A percentile compares a stretch with the other conserved stretches of the same genome.
phyloP scores from a whole-genome alignment of 1,139 yeast species.

The Saccharomyces hybrid region DNA sequence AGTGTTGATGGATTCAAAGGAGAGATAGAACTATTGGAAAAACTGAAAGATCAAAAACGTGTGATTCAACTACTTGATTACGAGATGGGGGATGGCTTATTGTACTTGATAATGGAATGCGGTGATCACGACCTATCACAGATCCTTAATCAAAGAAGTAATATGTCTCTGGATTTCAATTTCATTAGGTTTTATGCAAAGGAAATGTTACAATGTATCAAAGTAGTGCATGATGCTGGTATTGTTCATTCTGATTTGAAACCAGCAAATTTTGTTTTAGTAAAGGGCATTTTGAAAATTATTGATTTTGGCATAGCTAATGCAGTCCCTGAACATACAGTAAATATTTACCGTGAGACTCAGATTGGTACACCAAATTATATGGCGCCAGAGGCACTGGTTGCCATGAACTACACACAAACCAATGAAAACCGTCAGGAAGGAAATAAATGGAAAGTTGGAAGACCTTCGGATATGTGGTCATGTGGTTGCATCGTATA shows the following conservation, averaged over 20 bases:
- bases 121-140: slow-evolving; percentile 90
- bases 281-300: slow-evolving; percentile 73
- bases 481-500: slow-evolving; percentile 94
- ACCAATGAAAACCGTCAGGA: slow-evolving; percentile 30
- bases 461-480: slow-evolving; percentile 96
- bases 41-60: slow-evolving; percentile 53
- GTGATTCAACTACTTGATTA: slow-evolving; percentile 77
- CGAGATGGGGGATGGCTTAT: slow-evolving; percentile 55
- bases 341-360: slow-evolving; percentile 79
- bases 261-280: slow-evolving; percentile 90
- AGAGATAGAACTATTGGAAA: slow-evolving; percentile 68
- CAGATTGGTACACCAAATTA: slow-evolving; percentile 95
- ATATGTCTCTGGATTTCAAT: slow-evolving; percentile 55
- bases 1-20: slow-evolving; percentile 79
- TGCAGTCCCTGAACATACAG: slow-evolving; percentile 87
- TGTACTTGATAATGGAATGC: slow-evolving; percentile 84
- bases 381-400: slow-evolving; percentile 95
- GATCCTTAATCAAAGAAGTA: slow-evolving; percentile 55
- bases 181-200: slow-evolving; percentile 76
- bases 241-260: slow-evolving; percentile 92
- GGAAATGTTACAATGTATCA: slow-evolving; percentile 76
- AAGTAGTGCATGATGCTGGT: slow-evolving; percentile 79
- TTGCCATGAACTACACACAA: slow-evolving; percentile 44
- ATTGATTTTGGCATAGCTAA: slow-evolving; percentile 96
- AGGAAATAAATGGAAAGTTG: slow-evolving; percentile 75